Evolutionary conservation across 306 rosid species (phyloP).

Genomic region (Ziziphus jujuba): DNA sequence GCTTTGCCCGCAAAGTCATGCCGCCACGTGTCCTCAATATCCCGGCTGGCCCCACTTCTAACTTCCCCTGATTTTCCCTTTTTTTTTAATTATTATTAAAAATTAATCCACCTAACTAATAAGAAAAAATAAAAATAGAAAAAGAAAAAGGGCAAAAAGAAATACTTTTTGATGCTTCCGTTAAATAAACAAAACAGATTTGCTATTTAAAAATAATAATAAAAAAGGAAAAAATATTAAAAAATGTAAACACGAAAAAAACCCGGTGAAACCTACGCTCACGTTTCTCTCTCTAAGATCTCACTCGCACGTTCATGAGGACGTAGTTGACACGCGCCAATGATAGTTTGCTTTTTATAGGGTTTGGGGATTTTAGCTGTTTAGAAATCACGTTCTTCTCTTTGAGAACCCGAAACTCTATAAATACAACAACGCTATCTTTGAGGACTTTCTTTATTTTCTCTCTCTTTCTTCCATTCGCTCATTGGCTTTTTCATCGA

Average conservation of each 20-base stretch:
- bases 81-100: background rate
- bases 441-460: background rate
- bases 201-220: no score
- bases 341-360: background rate
- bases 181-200: background rate
- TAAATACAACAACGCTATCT: slow-evolving; percentile 34
- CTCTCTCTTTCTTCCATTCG: slow-evolving; percentile 14
- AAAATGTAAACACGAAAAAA: background rate
- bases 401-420: slow-evolving; percentile 31
- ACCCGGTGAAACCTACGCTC: background rate
- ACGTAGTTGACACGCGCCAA: background rate
- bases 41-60: slow-evolving; percentile 20
- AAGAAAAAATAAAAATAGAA: background rate
- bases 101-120: background rate
- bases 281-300: fast-evolving
- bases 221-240: background rate
- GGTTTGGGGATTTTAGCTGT: background rate
- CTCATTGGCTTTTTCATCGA: slow-evolving; percentile 26
- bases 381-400: slow-evolving; percentile 21
- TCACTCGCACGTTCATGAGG: background rate
- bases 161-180: slow-evolving; percentile 8
- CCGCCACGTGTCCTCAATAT: slow-evolving; percentile 32
- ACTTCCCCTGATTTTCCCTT: background rate
- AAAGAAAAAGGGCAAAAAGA: background rate
- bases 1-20: slow-evolving; percentile 30